Percentiles rank a stretch among this genome's conserved stretches.
Evolutionary conservation across 768 basidiomycete genomes (phyloP).

Genomic region (Suillus tomentosus): DNA sequence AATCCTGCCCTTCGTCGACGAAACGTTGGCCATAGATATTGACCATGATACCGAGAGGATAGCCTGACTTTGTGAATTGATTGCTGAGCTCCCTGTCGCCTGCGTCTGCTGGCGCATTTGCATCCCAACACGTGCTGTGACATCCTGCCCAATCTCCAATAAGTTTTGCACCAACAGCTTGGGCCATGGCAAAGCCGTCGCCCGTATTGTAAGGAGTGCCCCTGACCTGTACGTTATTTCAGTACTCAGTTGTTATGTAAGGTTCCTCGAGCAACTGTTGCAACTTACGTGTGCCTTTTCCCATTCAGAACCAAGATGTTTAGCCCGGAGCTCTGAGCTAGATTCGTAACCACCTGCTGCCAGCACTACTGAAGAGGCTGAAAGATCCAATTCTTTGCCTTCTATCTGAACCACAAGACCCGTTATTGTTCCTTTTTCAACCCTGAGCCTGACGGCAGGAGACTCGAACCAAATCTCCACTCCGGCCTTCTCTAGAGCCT

Average conservation of each 20-base stretch:
- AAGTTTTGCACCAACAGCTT: conserved; percentile 51
- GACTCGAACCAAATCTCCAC: conserved; percentile 61
- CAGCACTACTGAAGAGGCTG: conserved; percentile 51
- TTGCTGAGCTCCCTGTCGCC: conserved; percentile 65
- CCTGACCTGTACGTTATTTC: conserved; percentile 46
- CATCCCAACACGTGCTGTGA: conserved; percentile 74
- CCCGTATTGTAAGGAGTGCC: conserved; percentile 75
- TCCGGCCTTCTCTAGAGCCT: conserved; percentile 48
- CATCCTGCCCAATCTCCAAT: conserved; percentile 71
- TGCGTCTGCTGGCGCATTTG: conserved; percentile 49
- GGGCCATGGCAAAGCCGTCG: conserved; percentile 60
- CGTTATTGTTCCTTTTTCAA: conserved; percentile 40
- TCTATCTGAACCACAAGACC: conserved; percentile 48
- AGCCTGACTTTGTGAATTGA: conserved; percentile 74
- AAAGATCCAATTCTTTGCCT: conserved; percentile 40
- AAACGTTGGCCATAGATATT: conserved; percentile 60
- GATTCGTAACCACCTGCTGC: conserved; percentile 73
- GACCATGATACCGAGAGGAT: conserved; percentile 71
- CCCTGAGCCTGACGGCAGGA: conserved; percentile 39
- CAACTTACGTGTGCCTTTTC: conserved; percentile 50
- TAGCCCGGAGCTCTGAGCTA: conserved; percentile 48
- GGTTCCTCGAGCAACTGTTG: neutral
- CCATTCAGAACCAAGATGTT: conserved; percentile 64
- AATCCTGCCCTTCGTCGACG: conserved; percentile 74
- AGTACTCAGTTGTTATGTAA: neutral